Conservation (phyloP, 306 rosid genomes). For the Castanea sativa region DNA sequence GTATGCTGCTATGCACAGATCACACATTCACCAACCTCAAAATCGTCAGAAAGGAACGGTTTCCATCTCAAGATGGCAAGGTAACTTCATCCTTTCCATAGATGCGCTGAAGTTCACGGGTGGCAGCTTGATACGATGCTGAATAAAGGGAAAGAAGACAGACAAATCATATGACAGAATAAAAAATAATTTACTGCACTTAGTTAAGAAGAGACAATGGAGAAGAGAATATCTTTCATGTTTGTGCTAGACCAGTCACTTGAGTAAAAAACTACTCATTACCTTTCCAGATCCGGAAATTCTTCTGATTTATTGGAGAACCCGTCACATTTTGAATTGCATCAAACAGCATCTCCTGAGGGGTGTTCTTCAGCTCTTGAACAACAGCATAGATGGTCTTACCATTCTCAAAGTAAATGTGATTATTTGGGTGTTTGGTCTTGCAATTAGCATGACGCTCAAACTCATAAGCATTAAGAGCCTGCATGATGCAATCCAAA, state of each 20-base stretch:
- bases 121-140: conserved; percentile 96
- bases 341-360: conserved; percentile 84
- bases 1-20: conserved; percentile 39
- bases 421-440: conserved; percentile 96
- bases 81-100: conserved; percentile 78
- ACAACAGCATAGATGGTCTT: conserved; percentile 88
- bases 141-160: conserved; percentile 10
- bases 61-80: conserved; percentile 54
- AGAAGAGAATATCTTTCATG: background rate
- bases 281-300: conserved; percentile 91
- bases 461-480: conserved; percentile 94
- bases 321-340: conserved; percentile 82
- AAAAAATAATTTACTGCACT: background rate
- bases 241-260: conserved; percentile 8
- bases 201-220: conserved; percentile 3
- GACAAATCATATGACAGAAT: conserved; percentile 11
- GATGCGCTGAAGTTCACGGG: conserved; percentile 94
- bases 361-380: conserved; percentile 92
- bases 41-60: conserved; percentile 23
- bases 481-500: conserved; percentile 51
- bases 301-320: conserved; percentile 73
- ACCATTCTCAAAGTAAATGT: conserved; percentile 90
- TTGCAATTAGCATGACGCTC: conserved; percentile 95
- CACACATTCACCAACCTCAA: conserved; percentile 37
- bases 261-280: conserved; percentile 15